Percentiles rank a stretch among this genome's conserved stretches.
Evolutionary conservation across 768 basidiomycete species (phyloP).

Genomic region (Rhodocollybia butyracea): DNA sequence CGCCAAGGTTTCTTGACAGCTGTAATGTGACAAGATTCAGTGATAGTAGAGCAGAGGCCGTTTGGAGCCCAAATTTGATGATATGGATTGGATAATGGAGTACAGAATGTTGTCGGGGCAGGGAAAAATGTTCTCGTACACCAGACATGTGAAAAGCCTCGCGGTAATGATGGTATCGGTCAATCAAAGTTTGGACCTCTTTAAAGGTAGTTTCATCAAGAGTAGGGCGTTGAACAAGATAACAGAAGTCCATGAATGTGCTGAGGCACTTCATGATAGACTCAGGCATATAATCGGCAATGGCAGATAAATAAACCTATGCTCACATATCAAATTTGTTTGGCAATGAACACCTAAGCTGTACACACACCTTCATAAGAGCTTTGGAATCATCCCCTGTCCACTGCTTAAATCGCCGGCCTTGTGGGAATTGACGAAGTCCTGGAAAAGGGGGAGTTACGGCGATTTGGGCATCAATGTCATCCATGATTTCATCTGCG

Average conservation of each 20-base stretch:
- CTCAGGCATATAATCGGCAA: slow-evolving; percentile 16
- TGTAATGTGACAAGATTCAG: slow-evolving; percentile 13
- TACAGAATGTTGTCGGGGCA: slow-evolving; percentile 18
- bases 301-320: slow-evolving; percentile 22
- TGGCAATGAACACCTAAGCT: too few relatives aligned
- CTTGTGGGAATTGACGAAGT: slow-evolving; percentile 14
- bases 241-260: slow-evolving; percentile 23
- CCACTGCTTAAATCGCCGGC: slow-evolving; percentile 13
- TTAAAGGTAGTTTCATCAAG: slow-evolving; percentile 10
- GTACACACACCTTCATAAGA: slow-evolving; percentile 16
- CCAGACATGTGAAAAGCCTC: slow-evolving; percentile 12
- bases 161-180: slow-evolving; percentile 11
- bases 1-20: slow-evolving; percentile 16
- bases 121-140: slow-evolving; percentile 5
- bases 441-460: slow-evolving; percentile 9
- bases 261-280: slow-evolving; percentile 14
- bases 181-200: slow-evolving; percentile 4
- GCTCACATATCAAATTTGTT: too few relatives aligned
- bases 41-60: slow-evolving; percentile 17
- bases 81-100: slow-evolving; percentile 13
- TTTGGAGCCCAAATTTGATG: slow-evolving; percentile 17
- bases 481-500: slow-evolving; percentile 24
- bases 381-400: too few relatives aligned
- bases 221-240: slow-evolving; percentile 13
- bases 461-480: slow-evolving; percentile 31